A percentile compares a stretch with the other conserved stretches of the same genome.
Conservation (phyloP, 2,329 filamentous ascomycete genomes). For the Tolypocladium nubicola region DNA sequence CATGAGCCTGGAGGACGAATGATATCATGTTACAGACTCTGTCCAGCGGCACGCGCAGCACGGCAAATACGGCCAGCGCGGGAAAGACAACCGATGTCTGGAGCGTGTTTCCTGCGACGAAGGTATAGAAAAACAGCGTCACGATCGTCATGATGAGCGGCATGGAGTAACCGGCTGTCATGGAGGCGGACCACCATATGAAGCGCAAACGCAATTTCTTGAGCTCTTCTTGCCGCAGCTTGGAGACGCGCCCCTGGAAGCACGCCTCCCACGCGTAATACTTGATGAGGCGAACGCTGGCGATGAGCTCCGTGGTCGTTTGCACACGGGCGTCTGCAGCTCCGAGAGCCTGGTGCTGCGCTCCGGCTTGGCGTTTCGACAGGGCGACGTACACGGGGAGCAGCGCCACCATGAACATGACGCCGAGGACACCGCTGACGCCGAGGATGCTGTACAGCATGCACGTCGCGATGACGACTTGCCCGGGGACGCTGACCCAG, state of each 20-base stretch:
- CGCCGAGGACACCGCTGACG: background rate
- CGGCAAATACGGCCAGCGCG: background rate
- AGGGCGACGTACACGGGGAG: background rate
- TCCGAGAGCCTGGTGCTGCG: background rate
- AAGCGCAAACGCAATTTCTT: slow-evolving; percentile 51
- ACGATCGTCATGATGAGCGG: background rate
- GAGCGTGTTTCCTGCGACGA: background rate
- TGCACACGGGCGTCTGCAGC: background rate
- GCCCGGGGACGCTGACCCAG: background rate
- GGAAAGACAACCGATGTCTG: background rate
- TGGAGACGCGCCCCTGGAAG: slow-evolving; percentile 54
- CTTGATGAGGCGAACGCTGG: slow-evolving; percentile 66
- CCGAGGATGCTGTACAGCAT: background rate
- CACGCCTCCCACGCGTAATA: slow-evolving; percentile 59
- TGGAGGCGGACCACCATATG: slow-evolving; percentile 10
- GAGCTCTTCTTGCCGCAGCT: slow-evolving; percentile 49
- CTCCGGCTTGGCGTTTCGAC: background rate
- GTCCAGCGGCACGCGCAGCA: background rate
- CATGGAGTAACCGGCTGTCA: background rate
- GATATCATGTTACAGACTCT: background rate
- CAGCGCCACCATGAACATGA: background rate
- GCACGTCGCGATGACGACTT: background rate
- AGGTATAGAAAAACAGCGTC: background rate
- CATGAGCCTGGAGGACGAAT: background rate
- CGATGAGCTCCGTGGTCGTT: slow-evolving; percentile 43